Evolutionary conservation across 768 basidiomycete species (phyloP), one percentile per base, ranked within the genome.

Genomic region (Austroboletus festivus): DNA sequence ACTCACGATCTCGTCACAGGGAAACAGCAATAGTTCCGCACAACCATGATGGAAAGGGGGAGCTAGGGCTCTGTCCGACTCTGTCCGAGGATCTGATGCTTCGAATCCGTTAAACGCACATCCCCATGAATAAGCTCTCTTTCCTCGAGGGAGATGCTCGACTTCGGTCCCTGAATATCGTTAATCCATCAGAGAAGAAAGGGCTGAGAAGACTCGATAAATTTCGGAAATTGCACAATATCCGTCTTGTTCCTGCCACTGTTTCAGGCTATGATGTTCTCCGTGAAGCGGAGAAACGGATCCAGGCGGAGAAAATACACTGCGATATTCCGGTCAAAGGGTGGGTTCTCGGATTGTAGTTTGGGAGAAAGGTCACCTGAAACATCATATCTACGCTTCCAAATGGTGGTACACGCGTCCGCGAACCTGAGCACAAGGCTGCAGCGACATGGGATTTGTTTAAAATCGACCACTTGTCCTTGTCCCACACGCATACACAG

Each of bases 401-500:
- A 23, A 33, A 44, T 28, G 26, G 6, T 5, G 6, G 11, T 28
- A 21, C n/a, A 18, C 26, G 35, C 33, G 35, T 24, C 50, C 47
- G 42, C 43, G 33, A 54, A 41, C 20, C 24, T 44, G 47, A 45
- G 15, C 28, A 34, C 23, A n/a, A n/a, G n/a, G n/a, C n/a, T n/a
- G 3, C 13, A 42, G 22, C 7, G n/a, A 16, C 11, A n/a, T 33
- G 34, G 30, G 42, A 13, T 8, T 46, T 28, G 18, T n/a, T n/a
- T n/a, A n/a, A n/a, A n/a, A n/a, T n/a, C n/a, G n/a, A n/a, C n/a
- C n/a, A n/a, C n/a, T n/a, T n/a, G 26, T 33, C 20, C 38, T 31
- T 11, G n/a, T 35, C 40, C 21, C 46, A 42, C n/a, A 18, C 31
- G 31, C 33, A 13, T 28, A 8, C 31, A 13, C 83, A 81, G 59